Evolutionary conservation across 2,329 filamentous ascomycete species (phyloP).

Genomic region (Magnaporthiopsis rhizophila): DNA sequence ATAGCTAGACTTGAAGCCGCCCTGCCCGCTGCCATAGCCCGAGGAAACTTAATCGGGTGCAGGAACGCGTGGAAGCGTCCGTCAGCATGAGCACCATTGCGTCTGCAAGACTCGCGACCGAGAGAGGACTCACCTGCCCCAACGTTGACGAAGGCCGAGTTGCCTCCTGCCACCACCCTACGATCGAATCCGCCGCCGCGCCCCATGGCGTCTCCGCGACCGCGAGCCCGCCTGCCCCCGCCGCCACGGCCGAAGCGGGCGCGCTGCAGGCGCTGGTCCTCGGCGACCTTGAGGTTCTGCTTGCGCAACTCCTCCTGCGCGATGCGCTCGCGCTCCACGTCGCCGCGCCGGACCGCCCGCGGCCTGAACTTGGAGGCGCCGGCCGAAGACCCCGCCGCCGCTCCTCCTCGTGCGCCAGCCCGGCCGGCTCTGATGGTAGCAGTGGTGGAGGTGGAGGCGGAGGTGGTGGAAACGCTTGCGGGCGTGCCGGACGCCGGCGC

Average conservation of each 20-base stretch:
- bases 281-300: conserved; percentile 20
- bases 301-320: conserved; percentile 26
- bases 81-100: background rate
- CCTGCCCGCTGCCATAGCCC: conserved; percentile 5
- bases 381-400: background rate
- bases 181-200: conserved; percentile 20
- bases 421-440: conserved; percentile 3
- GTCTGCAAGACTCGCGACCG: too few relatives aligned
- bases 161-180: conserved; percentile 21
- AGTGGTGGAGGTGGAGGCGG: background rate
- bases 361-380: conserved; percentile 22
- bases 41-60: background rate
- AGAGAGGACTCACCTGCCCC: conserved; percentile 16
- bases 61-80: background rate
- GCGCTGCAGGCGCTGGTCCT: conserved; percentile 21
- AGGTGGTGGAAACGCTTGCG: background rate
- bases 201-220: conserved; percentile 20
- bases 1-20: conserved; percentile 12
- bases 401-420: background rate
- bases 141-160: conserved; percentile 28
- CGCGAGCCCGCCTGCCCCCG: conserved; percentile 12
- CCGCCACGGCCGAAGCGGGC: conserved; percentile 19
- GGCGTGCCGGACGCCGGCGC: background rate
- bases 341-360: conserved; percentile 23
- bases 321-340: conserved; percentile 26